Evolutionary conservation across 2,329 filamentous ascomycete genomes (phyloP).

Genomic region (Aspergillus neotritici): DNA sequence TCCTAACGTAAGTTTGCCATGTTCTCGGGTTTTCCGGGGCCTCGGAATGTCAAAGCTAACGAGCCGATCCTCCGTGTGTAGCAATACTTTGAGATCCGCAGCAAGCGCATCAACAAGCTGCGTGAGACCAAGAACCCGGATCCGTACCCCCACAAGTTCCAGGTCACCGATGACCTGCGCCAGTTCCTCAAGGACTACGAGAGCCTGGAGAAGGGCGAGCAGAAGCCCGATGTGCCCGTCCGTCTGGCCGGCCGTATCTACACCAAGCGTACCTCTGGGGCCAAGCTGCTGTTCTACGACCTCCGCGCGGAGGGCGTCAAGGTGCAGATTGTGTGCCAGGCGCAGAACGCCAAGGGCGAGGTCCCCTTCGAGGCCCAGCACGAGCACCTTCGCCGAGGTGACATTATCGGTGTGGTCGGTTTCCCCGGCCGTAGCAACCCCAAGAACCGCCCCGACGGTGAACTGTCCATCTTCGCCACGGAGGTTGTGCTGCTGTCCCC

Average conservation of each 20-base stretch:
- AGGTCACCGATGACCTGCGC: conserved; percentile 73
- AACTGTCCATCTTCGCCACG: conserved; percentile 87
- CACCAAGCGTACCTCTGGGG: conserved; percentile 73
- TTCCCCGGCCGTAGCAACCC: conserved; percentile 81
- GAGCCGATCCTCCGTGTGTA: conserved; percentile 28
- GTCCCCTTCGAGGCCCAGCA: conserved; percentile 81
- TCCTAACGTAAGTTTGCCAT: conserved; percentile 55
- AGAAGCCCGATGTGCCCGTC: conserved; percentile 67
- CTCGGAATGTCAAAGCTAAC: neutral
- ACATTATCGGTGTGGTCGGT: conserved; percentile 83
- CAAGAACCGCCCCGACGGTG: conserved; percentile 81
- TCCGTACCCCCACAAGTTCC: conserved; percentile 92
- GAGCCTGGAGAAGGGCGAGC: conserved; percentile 78
- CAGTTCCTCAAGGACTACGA: conserved; percentile 74
- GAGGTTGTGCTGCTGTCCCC: conserved; percentile 82
- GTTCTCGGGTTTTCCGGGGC: too few species aligned
- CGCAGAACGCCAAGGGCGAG: conserved; percentile 66
- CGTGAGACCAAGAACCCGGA: conserved; percentile 68
- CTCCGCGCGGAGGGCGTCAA: conserved; percentile 68
- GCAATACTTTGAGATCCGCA: conserved; percentile 97
- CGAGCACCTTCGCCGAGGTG: conserved; percentile 79
- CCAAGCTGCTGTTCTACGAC: conserved; percentile 90
- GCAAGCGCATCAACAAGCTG: conserved; percentile 70
- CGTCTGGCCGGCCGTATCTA: conserved; percentile 82
- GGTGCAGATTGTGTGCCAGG: conserved; percentile 88